Conservation (phyloP, 345 rosid genomes). For the Iberis pinnata region DNA sequence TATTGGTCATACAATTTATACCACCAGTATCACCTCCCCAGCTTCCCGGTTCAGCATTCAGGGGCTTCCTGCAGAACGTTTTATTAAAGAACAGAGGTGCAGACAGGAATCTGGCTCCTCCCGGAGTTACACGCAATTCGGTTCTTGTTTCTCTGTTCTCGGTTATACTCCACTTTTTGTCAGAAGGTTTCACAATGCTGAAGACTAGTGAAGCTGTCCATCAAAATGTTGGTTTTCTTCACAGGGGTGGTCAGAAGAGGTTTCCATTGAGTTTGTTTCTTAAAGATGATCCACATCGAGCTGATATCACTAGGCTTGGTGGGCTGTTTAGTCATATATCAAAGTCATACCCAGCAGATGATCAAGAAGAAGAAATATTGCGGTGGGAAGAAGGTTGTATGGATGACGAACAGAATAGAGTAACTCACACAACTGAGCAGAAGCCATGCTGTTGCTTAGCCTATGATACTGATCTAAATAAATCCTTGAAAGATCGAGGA, state of each 20-base stretch:
- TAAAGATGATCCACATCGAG: slow-evolving; percentile 66
- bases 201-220: slow-evolving; percentile 41
- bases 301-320: slow-evolving; percentile 88
- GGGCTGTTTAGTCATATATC: slow-evolving; percentile 78
- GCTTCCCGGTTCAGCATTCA: slow-evolving; percentile 85
- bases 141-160: slow-evolving; percentile 82
- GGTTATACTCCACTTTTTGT: slow-evolving; percentile 78
- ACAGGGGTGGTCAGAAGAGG: slow-evolving; percentile 84
- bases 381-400: slow-evolving; percentile 94
- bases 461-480: slow-evolving; percentile 59
- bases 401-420: slow-evolving; percentile 73
- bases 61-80: slow-evolving; percentile 79
- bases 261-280: slow-evolving; percentile 78
- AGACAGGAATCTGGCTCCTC: slow-evolving; percentile 68
- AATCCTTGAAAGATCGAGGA: slow-evolving; percentile 53
- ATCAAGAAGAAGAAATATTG: slow-evolving; percentile 63
- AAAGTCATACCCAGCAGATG: slow-evolving; percentile 59
- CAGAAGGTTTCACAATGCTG: slow-evolving; percentile 71
- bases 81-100: slow-evolving; percentile 82
- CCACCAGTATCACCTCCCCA: slow-evolving; percentile 70
- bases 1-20: slow-evolving; percentile 76
- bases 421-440: slow-evolving; percentile 64
- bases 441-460: slow-evolving; percentile 94
- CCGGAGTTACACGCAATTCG: slow-evolving; percentile 77
- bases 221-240: slow-evolving; percentile 66